phyloP scores from a whole-genome alignment of 192 early-diverging fungal genomes.

The Phlyctochytrium planicorne region DNA sequence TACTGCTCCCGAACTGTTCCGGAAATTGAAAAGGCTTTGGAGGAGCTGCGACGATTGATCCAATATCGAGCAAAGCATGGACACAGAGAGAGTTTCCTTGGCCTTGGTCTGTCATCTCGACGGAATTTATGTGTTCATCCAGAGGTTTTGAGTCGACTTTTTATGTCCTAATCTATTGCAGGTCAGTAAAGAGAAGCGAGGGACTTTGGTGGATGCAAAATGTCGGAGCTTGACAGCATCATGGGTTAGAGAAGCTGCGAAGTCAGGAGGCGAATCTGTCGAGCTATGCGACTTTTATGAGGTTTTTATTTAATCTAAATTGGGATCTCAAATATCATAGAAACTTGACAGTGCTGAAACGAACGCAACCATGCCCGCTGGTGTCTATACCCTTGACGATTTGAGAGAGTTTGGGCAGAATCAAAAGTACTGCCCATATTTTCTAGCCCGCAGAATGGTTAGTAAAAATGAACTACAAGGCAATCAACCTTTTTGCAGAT shows the following conservation, averaged over 20 bases:
- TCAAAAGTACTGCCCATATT: conserved; percentile 91
- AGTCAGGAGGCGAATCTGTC: conserved; percentile 34
- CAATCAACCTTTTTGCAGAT: conserved; percentile 49
- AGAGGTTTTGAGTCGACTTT: conserved; percentile 37
- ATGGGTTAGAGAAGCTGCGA: conserved; percentile 82
- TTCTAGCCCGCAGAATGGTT: conserved; percentile 82
- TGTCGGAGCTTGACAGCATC: conserved; percentile 91
- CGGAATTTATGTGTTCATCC: conserved; percentile 95
- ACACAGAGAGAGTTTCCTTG: conserved; percentile 76
- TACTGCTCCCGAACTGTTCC: conserved; percentile 99
- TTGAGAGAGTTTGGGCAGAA: conserved; percentile 75
- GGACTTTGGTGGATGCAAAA: conserved; percentile 81
- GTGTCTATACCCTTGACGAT: conserved; percentile 97
- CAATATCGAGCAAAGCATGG: conserved; percentile 74
- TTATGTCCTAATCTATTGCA: conserved; percentile 12
- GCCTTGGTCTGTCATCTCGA: conserved; percentile 88
- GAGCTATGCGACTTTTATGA: conserved; percentile 82
- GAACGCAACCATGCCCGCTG: conserved; percentile 68
- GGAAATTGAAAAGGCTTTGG: conserved; percentile 98
- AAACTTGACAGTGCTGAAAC: conserved; percentile 65
- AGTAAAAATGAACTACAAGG: conserved; percentile 5
- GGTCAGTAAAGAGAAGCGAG: conserved; percentile 84
- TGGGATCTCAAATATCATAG: conserved; percentile 44
- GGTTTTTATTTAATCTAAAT: conserved; percentile 35
- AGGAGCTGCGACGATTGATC: conserved; percentile 91